phyloP scores from a whole-genome alignment of 2,329 filamentous ascomycete genomes.

The Leptodontidium sp. region DNA sequence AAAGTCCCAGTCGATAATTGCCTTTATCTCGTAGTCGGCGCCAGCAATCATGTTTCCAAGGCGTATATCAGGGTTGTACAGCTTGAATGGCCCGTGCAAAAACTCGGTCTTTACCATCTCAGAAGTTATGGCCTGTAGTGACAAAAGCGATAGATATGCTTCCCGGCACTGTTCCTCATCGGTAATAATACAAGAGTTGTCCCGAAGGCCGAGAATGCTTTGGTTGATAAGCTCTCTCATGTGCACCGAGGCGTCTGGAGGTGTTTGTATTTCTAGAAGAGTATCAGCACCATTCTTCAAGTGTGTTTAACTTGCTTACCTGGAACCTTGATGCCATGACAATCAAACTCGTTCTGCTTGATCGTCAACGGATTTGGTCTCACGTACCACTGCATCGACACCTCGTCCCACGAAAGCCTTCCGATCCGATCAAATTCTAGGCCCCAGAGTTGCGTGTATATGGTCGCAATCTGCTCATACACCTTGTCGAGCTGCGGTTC shows the following conservation, averaged over 20 bases:
- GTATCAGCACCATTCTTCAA: background rate
- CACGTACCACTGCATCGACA: background rate
- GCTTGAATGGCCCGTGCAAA: slow-evolving; percentile 3
- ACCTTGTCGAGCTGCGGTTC: background rate
- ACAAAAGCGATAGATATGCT: slow-evolving; percentile 3
- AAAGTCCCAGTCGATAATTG: too few relatives aligned
- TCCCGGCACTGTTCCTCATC: slow-evolving; percentile 4
- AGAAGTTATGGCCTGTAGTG: slow-evolving; percentile 3
- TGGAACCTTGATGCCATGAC: slow-evolving; percentile 1
- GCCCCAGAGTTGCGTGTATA: background rate
- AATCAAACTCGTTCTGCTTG: background rate
- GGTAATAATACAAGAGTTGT: slow-evolving; percentile 1
- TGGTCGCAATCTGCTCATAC: background rate
- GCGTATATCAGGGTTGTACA: slow-evolving; percentile 15
- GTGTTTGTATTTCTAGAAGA: background rate
- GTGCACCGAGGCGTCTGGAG: background rate
- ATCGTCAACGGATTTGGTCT: background rate
- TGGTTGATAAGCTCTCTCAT: slow-evolving; percentile 10
- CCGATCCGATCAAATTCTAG: slow-evolving; percentile 6
- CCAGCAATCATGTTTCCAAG: background rate
- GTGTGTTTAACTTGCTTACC: background rate
- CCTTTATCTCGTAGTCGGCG: too few relatives aligned
- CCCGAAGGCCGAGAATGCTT: slow-evolving; percentile 9
- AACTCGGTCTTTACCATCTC: slow-evolving; percentile 12
- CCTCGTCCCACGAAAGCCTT: background rate